Base-by-base conservation (phyloP, 1,284 basidiomycete species). In the Filobasidium uniguttulatum region DNA sequence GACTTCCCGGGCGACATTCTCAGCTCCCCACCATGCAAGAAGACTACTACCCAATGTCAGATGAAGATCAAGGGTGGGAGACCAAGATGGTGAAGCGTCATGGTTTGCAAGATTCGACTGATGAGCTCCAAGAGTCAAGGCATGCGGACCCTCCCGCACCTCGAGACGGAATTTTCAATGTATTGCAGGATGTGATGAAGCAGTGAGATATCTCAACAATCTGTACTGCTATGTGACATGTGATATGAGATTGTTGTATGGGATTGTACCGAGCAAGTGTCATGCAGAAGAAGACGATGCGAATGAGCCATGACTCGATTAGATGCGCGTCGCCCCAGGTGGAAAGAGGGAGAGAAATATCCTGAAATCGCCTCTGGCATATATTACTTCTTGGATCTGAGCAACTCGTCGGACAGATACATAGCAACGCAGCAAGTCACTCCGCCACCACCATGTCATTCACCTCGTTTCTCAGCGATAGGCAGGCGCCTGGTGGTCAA, bases 371-470 rank as follows among this genome's bases (percentile, higher is more conserved):
- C n/a, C n/a, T n/a, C n/a, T n/a, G n/a, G n/a, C n/a, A n/a, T n/a
- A n/a, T n/a, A n/a, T n/a, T n/a, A n/a, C n/a, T n/a, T n/a, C n/a
- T n/a, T n/a, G n/a, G n/a, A n/a, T n/a, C n/a, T n/a, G n/a, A n/a
- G n/a, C n/a, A n/a, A n/a, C n/a, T n/a, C n/a, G n/a, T n/a, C n/a
- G n/a, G n/a, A n/a, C n/a, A n/a, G n/a, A n/a, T n/a, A n/a, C n/a
- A n/a, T n/a, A n/a, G n/a, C n/a, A n/a, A n/a, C n/a, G n/a, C n/a
- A n/a, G n/a, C n/a, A n/a, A n/a, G n/a, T n/a, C n/a, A n/a, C n/a
- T n/a, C n/a, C n/a, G n/a, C n/a, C n/a, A n/a, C n/a, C n/a, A 53
- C 45, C 52, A 69, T 71, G 68, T 65, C 67, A n/a, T 67, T 57
- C 52, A 56, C 55, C 26, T 56, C 55, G 20, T 59, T 70, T 60